A percentile compares a stretch with the other conserved stretches of the same genome.
Evolutionary conservation across 2,329 filamentous ascomycete genomes (phyloP).

Genomic region (Mollisia scopiformis): DNA sequence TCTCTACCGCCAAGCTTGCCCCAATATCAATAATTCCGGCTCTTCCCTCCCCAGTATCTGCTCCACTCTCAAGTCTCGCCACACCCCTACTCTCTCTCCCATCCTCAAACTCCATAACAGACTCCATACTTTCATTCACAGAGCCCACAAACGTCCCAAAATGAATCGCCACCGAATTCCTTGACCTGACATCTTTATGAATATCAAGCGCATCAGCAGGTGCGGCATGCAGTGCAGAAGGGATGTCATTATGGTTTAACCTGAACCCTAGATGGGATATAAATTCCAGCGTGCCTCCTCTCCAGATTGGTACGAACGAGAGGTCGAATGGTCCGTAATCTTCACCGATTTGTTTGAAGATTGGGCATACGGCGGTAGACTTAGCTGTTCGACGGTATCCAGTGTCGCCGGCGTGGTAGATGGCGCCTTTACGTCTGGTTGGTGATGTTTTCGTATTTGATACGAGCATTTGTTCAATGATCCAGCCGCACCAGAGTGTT

Average conservation of each 20-base stretch:
- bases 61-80: constrained; percentile 4
- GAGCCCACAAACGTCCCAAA: constrained; percentile 29
- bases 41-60: constrained; percentile 9
- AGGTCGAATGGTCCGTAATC: constrained; percentile 84
- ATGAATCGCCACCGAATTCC: constrained; percentile 24
- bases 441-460: constrained; percentile 48
- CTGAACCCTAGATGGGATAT: constrained; percentile 23
- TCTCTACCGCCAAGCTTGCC: constrained; percentile 22
- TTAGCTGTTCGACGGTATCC: constrained; percentile 58
- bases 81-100: constrained; percentile 13
- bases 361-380: constrained; percentile 77
- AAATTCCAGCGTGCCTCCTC: constrained; percentile 27
- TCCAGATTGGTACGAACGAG: constrained; percentile 85
- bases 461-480: constrained; percentile 50
- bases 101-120: constrained; percentile 27
- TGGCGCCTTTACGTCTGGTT: constrained; percentile 79
- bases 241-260: constrained; percentile 25
- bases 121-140: constrained; percentile 25
- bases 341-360: constrained; percentile 83
- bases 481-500: constrained; percentile 89
- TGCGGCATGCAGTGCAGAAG: constrained; percentile 20
- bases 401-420: constrained; percentile 76
- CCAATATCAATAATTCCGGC: constrained; percentile 26
- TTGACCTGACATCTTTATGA: constrained; percentile 21
- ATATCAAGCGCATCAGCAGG: constrained; percentile 27